phyloP scores from a whole-genome alignment of 2,329 filamentous ascomycete genomes.

The Colletotrichum ledebouriae region DNA sequence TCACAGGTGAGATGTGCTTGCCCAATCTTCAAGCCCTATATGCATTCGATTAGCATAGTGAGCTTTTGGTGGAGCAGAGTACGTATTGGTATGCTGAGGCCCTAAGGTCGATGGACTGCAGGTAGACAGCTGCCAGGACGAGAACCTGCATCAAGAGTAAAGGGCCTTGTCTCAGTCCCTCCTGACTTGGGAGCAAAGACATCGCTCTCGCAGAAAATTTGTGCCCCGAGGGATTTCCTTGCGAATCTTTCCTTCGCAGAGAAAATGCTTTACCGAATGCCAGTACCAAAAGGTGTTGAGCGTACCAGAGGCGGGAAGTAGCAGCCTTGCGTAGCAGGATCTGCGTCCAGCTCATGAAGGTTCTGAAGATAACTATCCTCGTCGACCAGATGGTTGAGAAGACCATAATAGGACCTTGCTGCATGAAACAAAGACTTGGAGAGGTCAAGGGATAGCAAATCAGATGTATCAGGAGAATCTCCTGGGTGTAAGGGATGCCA shows the following conservation, averaged over 20 bases:
- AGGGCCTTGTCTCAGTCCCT: background rate
- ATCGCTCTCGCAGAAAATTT: conserved; percentile 25
- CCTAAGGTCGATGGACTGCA: background rate
- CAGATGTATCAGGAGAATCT: background rate
- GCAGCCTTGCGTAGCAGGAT: conserved; percentile 4
- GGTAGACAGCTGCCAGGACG: conserved; percentile 10
- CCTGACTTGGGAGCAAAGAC: conserved; percentile 17
- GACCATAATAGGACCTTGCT: conserved; percentile 31
- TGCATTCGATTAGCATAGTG: background rate
- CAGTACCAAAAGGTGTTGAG: conserved; percentile 35
- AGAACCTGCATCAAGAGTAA: conserved; percentile 8
- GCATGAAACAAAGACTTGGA: conserved; percentile 30
- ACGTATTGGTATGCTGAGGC: no score
- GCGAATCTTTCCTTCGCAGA: background rate
- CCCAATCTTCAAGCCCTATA: background rate
- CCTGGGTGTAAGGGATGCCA: background rate
- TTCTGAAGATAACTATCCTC: conserved; percentile 17
- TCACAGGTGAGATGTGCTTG: background rate
- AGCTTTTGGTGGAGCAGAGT: background rate
- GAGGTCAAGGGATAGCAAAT: conserved; percentile 23
- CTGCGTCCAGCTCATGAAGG: conserved; percentile 9
- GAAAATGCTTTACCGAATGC: conserved; percentile 35
- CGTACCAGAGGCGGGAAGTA: conserved; percentile 21
- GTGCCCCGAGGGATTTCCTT: conserved; percentile 6
- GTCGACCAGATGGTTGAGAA: conserved; percentile 22